Evolutionary conservation across 139 green algal genomes (phyloP), one percentile per base, ranked within the genome.

Genomic region (Volvox reticuliferus): DNA sequence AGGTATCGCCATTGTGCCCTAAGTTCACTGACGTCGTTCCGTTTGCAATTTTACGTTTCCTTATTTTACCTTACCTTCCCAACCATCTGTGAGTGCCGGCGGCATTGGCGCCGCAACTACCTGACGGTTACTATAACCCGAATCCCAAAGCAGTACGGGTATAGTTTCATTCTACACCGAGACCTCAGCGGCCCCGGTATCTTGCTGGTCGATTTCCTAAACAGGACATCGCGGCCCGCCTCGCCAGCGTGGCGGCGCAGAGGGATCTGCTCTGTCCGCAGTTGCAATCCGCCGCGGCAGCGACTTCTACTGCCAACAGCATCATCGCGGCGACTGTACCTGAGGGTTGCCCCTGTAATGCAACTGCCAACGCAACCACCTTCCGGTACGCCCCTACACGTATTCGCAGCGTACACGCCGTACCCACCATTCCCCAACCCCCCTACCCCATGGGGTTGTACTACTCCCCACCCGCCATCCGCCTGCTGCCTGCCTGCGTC

Each of bases 231-330:
- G 82, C 82, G 1, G 6, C 20, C 18, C 82, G 82, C n/a, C 63
- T 88, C 13, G 65, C 82, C 1, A 35, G n/a, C 1, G 20, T 65
- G 12, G 63, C 63, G 1, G 62, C 63, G 12, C 9, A 0, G 12
- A 63, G 63, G 2, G 82, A 88, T 13, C 63, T 36, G 13, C n/a
- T 88, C 1, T 88, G 82, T 32, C 82, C 82, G 62, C 75, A 81
- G 75, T 30, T 55, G 33, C 75, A 33, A 2, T 35, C 71, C 9
- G 26, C 9, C 17, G 32, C 18, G 22, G 32, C 18, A n/a, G 13
- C 71, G 26, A 36, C 71, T 18, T 13, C 68, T 77, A 9, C 18
- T 2, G 71, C 26, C 71, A 32, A n/a, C 71, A 30, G 26, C 20
- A 1, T 30, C 26, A 35, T 35, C 32, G 75, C 75, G 17, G 3